phyloP scores from a whole-genome alignment of 768 basidiomycete species.

The Amanita exitialis region DNA sequence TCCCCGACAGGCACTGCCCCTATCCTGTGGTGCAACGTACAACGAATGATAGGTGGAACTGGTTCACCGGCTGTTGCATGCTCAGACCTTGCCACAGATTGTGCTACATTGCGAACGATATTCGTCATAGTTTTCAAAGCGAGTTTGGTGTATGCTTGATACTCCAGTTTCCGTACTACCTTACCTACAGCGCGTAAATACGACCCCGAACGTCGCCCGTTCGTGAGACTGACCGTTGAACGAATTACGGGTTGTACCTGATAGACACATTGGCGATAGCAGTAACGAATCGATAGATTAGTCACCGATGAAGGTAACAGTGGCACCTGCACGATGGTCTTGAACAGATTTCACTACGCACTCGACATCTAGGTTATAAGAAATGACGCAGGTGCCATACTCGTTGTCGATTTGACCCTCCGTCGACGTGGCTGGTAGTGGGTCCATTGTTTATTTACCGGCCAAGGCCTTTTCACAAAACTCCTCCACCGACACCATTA shows the following conservation, averaged over 20 bases:
- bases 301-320: constrained; percentile 63
- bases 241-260: constrained; percentile 70
- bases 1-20: constrained; percentile 72
- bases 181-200: constrained; percentile 35
- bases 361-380: constrained; percentile 50
- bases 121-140: constrained; percentile 69
- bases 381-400: constrained; percentile 46
- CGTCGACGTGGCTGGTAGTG: constrained; percentile 27
- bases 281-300: background rate
- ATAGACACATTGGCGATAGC: background rate
- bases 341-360: constrained; percentile 53
- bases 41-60: constrained; percentile 36
- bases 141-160: constrained; percentile 75
- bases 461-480: too few relatives aligned
- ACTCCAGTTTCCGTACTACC: constrained; percentile 62
- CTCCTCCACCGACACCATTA: too few relatives aligned
- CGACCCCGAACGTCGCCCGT: background rate
- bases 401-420: constrained; percentile 30
- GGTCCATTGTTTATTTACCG: constrained; percentile 1
- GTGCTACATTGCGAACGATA: constrained; percentile 41
- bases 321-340: constrained; percentile 60
- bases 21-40: constrained; percentile 66
- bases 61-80: constrained; percentile 19
- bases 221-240: constrained; percentile 51
- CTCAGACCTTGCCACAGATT: constrained; percentile 31